These are phyloP conservation scores for Colletotrichum chrysophilum DNA, from an alignment of 2,329 filamentous ascomycete genomes.

Conservation along the genomic window DNA sequence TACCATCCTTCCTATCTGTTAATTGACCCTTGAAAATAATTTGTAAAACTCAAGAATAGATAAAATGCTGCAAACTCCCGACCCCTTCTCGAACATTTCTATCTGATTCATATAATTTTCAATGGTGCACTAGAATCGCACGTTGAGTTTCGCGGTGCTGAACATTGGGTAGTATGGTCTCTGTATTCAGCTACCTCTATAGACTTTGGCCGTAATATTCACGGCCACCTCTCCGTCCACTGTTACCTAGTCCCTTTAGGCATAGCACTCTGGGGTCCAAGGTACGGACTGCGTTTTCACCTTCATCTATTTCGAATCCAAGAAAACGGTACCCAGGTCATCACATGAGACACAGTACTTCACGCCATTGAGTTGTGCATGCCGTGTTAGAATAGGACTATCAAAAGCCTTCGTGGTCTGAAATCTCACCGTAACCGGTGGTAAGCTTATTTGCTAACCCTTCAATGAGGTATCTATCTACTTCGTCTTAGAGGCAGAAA, in stretches of 20 bases:
- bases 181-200: not conserved
- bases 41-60: not conserved
- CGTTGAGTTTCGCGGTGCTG: not conserved
- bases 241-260: not conserved
- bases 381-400: not conserved
- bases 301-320: not conserved
- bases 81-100: rapidly evolving
- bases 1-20: too few species aligned
- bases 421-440: not conserved
- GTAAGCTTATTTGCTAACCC: not conserved
- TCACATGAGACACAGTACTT: not conserved
- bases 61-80: not conserved
- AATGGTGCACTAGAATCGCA: not conserved
- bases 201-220: not conserved
- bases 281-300: not conserved
- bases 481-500: not conserved
- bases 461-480: not conserved
- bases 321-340: not conserved
- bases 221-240: not conserved
- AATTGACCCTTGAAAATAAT: not conserved
- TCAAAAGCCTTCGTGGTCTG: not conserved
- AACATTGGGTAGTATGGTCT: not conserved
- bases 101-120: not conserved
- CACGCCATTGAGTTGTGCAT: not conserved
- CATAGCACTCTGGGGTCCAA: not conserved